Evolutionary conservation across 768 basidiomycete species (phyloP).

Genomic region (Cystobasidium tubakii): DNA sequence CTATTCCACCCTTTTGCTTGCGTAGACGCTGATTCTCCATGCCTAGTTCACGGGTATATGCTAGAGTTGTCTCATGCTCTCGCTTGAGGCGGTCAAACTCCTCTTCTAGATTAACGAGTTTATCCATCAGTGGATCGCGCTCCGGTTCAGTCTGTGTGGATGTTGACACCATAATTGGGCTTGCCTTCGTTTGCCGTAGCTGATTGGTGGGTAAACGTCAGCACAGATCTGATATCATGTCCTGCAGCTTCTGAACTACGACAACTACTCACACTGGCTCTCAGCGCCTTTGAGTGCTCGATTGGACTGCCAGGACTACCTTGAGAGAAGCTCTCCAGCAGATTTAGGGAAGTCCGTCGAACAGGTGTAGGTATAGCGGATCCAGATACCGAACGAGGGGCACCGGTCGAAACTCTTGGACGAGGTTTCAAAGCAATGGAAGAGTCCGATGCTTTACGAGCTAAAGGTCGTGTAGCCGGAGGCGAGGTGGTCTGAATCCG

Average conservation of each 20-base stretch:
- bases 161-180: not conserved
- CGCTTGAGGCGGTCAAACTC: not conserved
- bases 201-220: not conserved
- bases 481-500: not conserved
- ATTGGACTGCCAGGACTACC: slow-evolving; percentile 18
- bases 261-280: not conserved
- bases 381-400: not conserved
- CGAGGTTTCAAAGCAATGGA: not conserved
- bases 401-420: not conserved
- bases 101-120: not conserved
- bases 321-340: not conserved
- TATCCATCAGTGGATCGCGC: not conserved
- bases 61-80: not conserved
- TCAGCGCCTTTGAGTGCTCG: not conserved
- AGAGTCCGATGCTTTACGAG: slow-evolving; percentile 6
- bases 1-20: slow-evolving; percentile 3
- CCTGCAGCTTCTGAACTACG: not conserved
- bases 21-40: not conserved
- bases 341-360: not conserved
- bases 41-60: not conserved
- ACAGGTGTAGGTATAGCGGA: slow-evolving; percentile 22
- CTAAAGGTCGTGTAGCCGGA: not conserved
- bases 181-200: not conserved
- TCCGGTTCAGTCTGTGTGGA: not conserved
- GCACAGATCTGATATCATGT: too few relatives aligned